Conservation (phyloP, 1,139 yeast species). For the Hemisphaericaspora subhashii region DNA sequence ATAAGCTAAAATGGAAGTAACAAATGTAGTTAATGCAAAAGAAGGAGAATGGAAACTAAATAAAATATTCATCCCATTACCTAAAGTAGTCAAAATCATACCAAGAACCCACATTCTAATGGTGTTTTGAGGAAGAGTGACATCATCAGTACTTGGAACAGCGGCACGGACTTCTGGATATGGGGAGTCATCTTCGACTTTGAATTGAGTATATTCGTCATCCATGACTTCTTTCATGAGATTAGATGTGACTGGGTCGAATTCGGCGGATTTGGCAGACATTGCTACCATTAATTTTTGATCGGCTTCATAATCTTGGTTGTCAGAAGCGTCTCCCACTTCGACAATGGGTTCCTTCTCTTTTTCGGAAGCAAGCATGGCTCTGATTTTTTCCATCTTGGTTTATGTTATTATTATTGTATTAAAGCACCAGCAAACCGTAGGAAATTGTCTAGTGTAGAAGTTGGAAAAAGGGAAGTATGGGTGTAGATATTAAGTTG, state of each 20-base stretch:
- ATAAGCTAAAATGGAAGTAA: slow-evolving; percentile 61
- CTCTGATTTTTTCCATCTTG: slow-evolving; percentile 22
- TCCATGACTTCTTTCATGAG: slow-evolving; percentile 25
- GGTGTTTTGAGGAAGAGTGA: slow-evolving; percentile 56
- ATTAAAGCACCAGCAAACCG: background rate
- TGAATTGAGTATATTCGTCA: slow-evolving; percentile 46
- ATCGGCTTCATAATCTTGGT: slow-evolving; percentile 26
- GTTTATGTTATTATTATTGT: background rate
- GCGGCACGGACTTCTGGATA: slow-evolving; percentile 72
- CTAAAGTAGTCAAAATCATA: slow-evolving; percentile 55
- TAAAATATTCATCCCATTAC: slow-evolving; percentile 59
- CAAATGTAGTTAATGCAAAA: slow-evolving; percentile 52
- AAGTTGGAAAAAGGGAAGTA: background rate
- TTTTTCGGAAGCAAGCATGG: slow-evolving; percentile 13
- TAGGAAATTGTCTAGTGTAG: background rate
- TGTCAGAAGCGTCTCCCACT: slow-evolving; percentile 9
- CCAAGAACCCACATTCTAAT: slow-evolving; percentile 62
- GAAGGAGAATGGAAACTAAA: slow-evolving; percentile 62
- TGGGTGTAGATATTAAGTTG: background rate
- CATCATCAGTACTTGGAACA: slow-evolving; percentile 62
- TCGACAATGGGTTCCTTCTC: slow-evolving; percentile 7
- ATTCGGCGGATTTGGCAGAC: slow-evolving; percentile 35
- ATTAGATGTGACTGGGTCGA: slow-evolving; percentile 37
- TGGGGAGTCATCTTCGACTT: slow-evolving; percentile 56
- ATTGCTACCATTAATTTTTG: slow-evolving; percentile 27